Evolutionary conservation across 768 basidiomycete species (phyloP).

Genomic region (Pleurotus eryngii): DNA sequence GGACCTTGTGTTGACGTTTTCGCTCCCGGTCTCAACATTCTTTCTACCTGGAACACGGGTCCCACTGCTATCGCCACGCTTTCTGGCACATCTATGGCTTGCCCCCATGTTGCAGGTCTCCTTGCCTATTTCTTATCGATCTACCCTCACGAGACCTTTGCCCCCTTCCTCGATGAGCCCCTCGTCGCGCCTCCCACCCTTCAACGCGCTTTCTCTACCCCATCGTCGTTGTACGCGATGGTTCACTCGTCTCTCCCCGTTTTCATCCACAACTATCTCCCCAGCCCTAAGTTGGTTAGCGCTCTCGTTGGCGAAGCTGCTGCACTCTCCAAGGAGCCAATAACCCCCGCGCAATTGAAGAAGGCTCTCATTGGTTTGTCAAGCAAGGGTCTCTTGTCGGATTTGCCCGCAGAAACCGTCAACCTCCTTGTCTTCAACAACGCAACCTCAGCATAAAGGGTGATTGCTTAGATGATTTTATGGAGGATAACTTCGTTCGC

Average conservation of each 20-base stretch:
- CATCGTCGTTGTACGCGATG: conserved; percentile 49
- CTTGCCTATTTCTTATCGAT: conserved; percentile 91
- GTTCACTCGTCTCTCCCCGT: conserved; percentile 53
- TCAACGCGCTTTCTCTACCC: conserved; percentile 28
- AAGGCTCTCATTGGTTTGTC: conserved; percentile 63
- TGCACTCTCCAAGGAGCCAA: background rate
- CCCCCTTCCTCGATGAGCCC: conserved; percentile 45
- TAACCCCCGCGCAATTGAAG: conserved; percentile 63
- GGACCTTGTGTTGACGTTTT: conserved; percentile 92
- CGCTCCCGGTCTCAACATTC: conserved; percentile 87
- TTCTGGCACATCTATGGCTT: conserved; percentile 93
- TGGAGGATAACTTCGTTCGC: no score
- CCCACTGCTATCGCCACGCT: conserved; percentile 63
- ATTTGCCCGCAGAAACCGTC: conserved; percentile 50
- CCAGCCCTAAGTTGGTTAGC: conserved; percentile 45
- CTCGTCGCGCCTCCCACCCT: conserved; percentile 29
- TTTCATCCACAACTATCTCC: conserved; percentile 58
- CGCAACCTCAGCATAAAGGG: conserved; percentile 36
- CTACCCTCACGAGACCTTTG: conserved; percentile 66
- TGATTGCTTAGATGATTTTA: no score
- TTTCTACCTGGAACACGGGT: conserved; percentile 80
- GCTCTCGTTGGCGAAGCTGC: conserved; percentile 21
- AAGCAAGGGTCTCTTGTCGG: conserved; percentile 44
- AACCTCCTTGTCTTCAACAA: conserved; percentile 85
- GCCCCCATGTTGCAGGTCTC: conserved; percentile 87